Percentiles rank a stretch among this genome's conserved stretches.
These are phyloP conservation scores for Setaria viridis DNA, from an alignment of 202 grass and related monocot species.

Conservation along the genomic window DNA sequence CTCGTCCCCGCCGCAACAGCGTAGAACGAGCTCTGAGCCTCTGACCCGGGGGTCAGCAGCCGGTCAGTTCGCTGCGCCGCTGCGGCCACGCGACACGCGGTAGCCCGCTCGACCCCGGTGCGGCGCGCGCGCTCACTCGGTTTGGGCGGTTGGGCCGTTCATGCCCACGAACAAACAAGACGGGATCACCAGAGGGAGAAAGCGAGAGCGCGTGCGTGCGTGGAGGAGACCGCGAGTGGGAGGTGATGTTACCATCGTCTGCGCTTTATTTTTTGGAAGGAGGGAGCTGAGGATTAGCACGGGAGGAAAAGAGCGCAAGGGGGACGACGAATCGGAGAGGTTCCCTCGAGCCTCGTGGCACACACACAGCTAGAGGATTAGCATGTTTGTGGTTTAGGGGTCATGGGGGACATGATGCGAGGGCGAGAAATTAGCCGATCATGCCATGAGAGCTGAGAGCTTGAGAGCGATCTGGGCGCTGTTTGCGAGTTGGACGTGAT, in stretches of 20 bases:
- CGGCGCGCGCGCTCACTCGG: slow-evolving; percentile 1
- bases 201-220: not conserved
- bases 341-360: not conserved
- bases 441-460: not conserved
- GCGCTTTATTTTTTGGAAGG: not conserved
- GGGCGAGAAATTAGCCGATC: not conserved
- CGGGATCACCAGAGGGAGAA: rapidly evolving
- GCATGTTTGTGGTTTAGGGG: not conserved
- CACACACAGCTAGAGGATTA: not conserved
- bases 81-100: slow-evolving; percentile 16
- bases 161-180: not conserved
- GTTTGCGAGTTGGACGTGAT: not conserved
- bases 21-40: not conserved
- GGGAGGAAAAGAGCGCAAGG: not conserved
- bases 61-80: not conserved
- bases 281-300: not conserved
- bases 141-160: not conserved
- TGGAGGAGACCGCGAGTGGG: not conserved
- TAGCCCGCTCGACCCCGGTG: not conserved
- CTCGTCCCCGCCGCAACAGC: not conserved
- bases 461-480: slow-evolving; percentile 3
- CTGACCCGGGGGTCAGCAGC: not conserved
- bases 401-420: slow-evolving; percentile 9
- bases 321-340: not conserved
- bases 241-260: not conserved